Percentiles rank a stretch among this genome's conserved stretches.
phyloP scores from a whole-genome alignment of 1,284 basidiomycete species.

The Trichosporon faecale region DNA sequence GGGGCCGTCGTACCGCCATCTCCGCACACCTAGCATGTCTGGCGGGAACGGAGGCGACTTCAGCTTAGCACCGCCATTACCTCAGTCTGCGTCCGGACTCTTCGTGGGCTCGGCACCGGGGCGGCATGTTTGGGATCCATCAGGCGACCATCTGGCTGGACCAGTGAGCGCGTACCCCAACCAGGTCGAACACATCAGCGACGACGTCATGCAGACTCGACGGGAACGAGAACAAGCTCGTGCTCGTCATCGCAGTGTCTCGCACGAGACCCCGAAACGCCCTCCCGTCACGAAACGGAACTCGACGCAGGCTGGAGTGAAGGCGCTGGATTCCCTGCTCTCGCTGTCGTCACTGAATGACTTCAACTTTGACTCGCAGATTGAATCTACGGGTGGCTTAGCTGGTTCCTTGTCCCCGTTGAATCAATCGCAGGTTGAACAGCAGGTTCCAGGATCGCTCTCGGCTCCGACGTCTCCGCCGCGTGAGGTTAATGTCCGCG shows the following conservation, averaged over 20 bases:
- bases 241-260: constrained; percentile 24
- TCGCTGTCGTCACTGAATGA: constrained; percentile 35
- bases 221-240: constrained; percentile 12
- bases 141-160: constrained; percentile 1
- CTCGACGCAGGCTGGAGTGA: constrained; percentile 15
- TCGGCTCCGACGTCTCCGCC: constrained; percentile 14
- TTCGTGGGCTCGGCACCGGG: neutral
- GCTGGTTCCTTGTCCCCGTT: neutral
- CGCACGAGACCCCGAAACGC: constrained; percentile 21
- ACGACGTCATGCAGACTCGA: neutral
- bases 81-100: neutral
- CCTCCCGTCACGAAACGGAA: neutral
- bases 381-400: constrained; percentile 29
- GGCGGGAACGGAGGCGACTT: constrained; percentile 3
- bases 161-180: constrained; percentile 5
- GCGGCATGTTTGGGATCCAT: neutral
- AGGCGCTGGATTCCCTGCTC: constrained; percentile 21
- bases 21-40: constrained; percentile 48
- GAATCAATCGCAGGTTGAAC: neutral
- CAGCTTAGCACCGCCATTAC: constrained; percentile 8
- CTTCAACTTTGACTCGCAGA: constrained; percentile 42
- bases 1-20: constrained; percentile 56
- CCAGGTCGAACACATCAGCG: neutral
- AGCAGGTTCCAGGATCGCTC: neutral
- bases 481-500: constrained; percentile 20